Conservation (phyloP, 768 basidiomycete species). For the Collybia sordida region DNA sequence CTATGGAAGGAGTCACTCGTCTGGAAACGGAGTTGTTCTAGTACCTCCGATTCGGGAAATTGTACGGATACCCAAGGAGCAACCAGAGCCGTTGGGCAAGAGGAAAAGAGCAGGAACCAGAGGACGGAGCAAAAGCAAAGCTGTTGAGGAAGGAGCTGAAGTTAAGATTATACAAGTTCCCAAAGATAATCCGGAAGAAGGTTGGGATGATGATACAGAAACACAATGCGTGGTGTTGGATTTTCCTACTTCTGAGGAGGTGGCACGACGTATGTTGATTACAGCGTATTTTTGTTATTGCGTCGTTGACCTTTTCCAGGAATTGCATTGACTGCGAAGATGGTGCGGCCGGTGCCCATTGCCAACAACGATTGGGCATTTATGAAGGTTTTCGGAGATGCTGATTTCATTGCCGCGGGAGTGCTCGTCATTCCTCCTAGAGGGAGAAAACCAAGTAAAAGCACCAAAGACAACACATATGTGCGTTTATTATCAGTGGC, state of each 20-base stretch:
- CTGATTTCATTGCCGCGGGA: slow-evolving; percentile 89
- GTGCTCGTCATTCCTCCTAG: slow-evolving; percentile 79
- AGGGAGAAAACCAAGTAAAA: slow-evolving; percentile 81
- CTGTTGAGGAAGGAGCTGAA: slow-evolving; percentile 38
- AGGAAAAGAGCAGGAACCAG: slow-evolving; percentile 38
- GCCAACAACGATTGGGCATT: slow-evolving; percentile 58
- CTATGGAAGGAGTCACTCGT: slow-evolving; percentile 55
- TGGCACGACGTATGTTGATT: slow-evolving; percentile 61
- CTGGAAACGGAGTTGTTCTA: slow-evolving; percentile 42
- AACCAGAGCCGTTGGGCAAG: slow-evolving; percentile 30
- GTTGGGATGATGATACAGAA: slow-evolving; percentile 84
- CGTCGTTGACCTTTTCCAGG: slow-evolving; percentile 42
- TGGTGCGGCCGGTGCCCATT: slow-evolving; percentile 1
- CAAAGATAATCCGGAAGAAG: slow-evolving; percentile 59
- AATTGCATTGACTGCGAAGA: slow-evolving; percentile 63
- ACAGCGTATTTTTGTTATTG: slow-evolving; percentile 2
- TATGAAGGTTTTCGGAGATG: slow-evolving; percentile 92
- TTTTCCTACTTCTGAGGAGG: slow-evolving; percentile 59
- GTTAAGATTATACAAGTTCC: slow-evolving; percentile 17
- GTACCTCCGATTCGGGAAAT: slow-evolving; percentile 70
- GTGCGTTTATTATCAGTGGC: slow-evolving; percentile 1
- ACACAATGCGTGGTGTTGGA: slow-evolving; percentile 67
- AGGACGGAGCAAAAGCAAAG: slow-evolving; percentile 58
- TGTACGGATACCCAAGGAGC: slow-evolving; percentile 43
- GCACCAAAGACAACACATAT: slow-evolving; percentile 89